Conservation (phyloP, 192 early-diverging fungal species). For the Linnemannia schmuckeri region DNA sequence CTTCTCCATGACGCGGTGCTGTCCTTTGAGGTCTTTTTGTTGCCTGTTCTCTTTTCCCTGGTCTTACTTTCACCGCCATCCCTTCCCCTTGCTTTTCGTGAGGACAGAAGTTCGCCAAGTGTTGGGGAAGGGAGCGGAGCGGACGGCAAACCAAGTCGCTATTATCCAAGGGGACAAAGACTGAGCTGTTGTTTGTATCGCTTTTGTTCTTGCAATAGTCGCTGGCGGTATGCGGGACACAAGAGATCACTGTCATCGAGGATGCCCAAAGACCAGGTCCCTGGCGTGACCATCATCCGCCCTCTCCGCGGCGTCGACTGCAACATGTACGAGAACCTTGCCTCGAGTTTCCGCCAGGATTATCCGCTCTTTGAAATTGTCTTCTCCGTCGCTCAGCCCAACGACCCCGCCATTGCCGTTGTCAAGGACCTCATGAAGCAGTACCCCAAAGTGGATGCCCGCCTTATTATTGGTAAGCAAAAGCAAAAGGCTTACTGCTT, state of each 20-base stretch:
- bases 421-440: conserved; percentile 76
- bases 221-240: conserved; percentile 42
- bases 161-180: not conserved
- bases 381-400: conserved; percentile 85
- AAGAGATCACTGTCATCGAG: conserved; percentile 56
- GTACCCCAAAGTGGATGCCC: conserved; percentile 81
- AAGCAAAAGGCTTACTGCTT: not conserved
- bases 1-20: not conserved
- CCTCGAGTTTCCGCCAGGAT: conserved; percentile 87
- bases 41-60: not conserved
- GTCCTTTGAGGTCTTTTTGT: not conserved
- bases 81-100: conserved; percentile 10
- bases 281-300: conserved; percentile 92
- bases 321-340: conserved; percentile 85
- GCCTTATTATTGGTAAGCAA: conserved; percentile 81
- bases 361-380: conserved; percentile 93
- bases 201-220: conserved; percentile 18
- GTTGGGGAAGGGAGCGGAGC: too few relatives aligned
- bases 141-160: too few relatives aligned
- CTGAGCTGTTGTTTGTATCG: not conserved
- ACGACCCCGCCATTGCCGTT: conserved; percentile 87
- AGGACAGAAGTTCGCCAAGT: conserved; percentile 1
- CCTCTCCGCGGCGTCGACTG: conserved; percentile 95
- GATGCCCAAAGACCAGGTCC: conserved; percentile 59
- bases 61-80: not conserved